Percentiles rank a stretch among this genome's conserved stretches.
Evolutionary conservation across 2,329 filamentous ascomycete species (phyloP).

Genomic region (Aquanectria penicillioides): DNA sequence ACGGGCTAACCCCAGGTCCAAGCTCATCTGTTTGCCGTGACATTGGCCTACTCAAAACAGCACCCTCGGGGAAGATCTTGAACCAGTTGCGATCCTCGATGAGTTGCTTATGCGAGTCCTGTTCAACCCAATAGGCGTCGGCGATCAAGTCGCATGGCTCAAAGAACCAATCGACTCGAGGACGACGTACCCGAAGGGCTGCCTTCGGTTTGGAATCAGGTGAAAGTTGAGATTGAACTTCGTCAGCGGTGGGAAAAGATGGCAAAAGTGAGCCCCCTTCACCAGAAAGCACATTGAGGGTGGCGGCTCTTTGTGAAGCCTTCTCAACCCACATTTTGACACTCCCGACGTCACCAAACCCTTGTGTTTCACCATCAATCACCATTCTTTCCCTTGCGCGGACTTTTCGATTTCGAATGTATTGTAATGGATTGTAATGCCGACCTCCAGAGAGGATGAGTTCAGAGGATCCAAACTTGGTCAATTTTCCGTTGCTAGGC

Average conservation of each 20-base stretch:
- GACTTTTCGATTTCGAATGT: slow-evolving; percentile 89
- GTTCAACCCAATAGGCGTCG: slow-evolving; percentile 91
- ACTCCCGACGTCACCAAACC: slow-evolving; percentile 77
- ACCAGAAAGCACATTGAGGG: slow-evolving; percentile 35
- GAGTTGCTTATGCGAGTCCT: slow-evolving; percentile 79
- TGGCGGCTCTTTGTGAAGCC: slow-evolving; percentile 56
- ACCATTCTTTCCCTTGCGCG: slow-evolving; percentile 79
- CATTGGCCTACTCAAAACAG: slow-evolving; percentile 42
- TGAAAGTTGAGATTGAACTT: slow-evolving; percentile 53
- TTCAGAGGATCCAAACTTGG: slow-evolving; percentile 38
- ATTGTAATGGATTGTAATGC: slow-evolving; percentile 90
- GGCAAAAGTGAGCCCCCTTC: slow-evolving; percentile 50
- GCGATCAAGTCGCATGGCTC: slow-evolving; percentile 87
- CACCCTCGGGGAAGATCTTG: slow-evolving; percentile 70
- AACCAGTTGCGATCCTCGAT: slow-evolving; percentile 84
- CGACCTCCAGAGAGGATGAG: slow-evolving; percentile 65
- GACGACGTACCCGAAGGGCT: slow-evolving; percentile 71
- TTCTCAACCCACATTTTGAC: slow-evolving; percentile 83
- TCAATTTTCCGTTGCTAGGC: slow-evolving; percentile 48
- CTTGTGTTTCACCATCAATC: slow-evolving; percentile 78
- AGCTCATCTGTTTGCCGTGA: slow-evolving; percentile 45
- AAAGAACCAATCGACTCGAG: slow-evolving; percentile 85
- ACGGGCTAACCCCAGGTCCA: slow-evolving; percentile 35
- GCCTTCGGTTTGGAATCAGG: slow-evolving; percentile 55
- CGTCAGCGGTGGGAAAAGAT: slow-evolving; percentile 57